These are phyloP conservation scores for Aspergillus niger DNA, from an alignment of 2,329 filamentous ascomycete species.

Conservation along the genomic window DNA sequence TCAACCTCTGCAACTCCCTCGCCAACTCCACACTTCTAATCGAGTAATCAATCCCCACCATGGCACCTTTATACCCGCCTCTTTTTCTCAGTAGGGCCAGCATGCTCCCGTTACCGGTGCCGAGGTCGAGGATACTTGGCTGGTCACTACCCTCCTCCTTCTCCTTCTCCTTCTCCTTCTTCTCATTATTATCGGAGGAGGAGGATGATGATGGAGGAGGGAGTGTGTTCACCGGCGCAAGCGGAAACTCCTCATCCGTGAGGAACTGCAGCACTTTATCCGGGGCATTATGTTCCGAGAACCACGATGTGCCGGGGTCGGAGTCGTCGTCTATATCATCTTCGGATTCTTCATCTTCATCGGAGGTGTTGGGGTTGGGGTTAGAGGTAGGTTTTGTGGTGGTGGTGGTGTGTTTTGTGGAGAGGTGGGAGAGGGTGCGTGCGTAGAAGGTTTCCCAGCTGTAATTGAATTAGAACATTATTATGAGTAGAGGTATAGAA, in stretches of 20 bases:
- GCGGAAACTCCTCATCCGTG: constrained; percentile 50
- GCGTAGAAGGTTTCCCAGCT: constrained; percentile 66
- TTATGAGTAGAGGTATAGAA: constrained; percentile 10
- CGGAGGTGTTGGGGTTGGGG: constrained; percentile 63
- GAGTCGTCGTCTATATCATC: constrained; percentile 68
- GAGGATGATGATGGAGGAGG: not conserved
- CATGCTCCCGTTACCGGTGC: constrained; percentile 91
- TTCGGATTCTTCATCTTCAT: constrained; percentile 59
- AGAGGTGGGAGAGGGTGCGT: constrained; percentile 44
- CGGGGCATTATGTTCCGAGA: constrained; percentile 88
- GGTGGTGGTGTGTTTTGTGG: constrained; percentile 27
- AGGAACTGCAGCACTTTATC: constrained; percentile 75
- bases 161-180: not conserved
- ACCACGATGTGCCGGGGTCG: constrained; percentile 86
- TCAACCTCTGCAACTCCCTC: constrained; percentile 56
- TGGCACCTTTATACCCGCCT: constrained; percentile 64
- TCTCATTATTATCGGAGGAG: not conserved
- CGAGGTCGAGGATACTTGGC: constrained; percentile 73
- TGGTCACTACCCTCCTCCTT: constrained; percentile 8
- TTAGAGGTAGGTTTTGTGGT: constrained; percentile 37
- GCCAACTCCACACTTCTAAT: constrained; percentile 73
- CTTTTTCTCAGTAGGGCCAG: constrained; percentile 75
- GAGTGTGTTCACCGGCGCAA: constrained; percentile 41
- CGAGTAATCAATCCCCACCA: constrained; percentile 91
- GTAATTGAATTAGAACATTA: constrained; percentile 8